phyloP scores from a whole-genome alignment of 345 rosid genomes.

The Eucalyptus polyanthemos region DNA sequence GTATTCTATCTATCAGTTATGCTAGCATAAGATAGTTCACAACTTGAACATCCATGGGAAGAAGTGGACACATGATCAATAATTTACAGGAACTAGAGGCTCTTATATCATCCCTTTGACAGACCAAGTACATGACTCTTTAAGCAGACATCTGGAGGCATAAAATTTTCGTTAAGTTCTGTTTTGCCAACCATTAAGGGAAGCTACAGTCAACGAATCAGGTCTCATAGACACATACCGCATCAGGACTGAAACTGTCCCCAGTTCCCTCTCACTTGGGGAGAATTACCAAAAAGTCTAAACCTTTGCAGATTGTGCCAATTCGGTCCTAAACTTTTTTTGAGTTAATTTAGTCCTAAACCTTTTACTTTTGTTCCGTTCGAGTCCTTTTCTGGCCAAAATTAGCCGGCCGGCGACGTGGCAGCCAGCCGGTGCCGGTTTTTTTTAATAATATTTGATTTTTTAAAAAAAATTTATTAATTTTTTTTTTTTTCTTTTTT shows the following conservation, averaged over 20 bases:
- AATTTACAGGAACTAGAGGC: background rate
- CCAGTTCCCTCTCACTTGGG: background rate
- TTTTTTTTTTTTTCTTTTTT: no score
- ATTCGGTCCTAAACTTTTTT: no score
- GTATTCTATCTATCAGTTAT: background rate
- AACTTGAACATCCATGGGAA: background rate
- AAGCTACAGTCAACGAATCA: background rate
- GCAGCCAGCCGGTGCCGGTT: no score
- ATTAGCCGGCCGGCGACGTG: no score
- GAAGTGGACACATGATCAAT: background rate
- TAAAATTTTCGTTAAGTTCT: background rate
- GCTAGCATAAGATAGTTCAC: background rate
- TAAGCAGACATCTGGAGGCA: background rate
- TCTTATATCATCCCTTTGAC: background rate
- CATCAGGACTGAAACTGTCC: background rate
- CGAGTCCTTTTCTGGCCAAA: no score
- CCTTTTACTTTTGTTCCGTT: no score
- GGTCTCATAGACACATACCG: background rate
- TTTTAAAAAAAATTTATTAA: no score
- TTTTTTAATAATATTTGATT: no score
- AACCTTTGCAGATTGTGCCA: no score
- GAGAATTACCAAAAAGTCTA: no score
- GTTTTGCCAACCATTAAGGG: background rate
- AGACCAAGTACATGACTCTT: background rate
- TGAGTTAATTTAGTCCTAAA: no score